Conservation (phyloP, 768 basidiomycete genomes). For the Amanita pseudoporphyria region DNA sequence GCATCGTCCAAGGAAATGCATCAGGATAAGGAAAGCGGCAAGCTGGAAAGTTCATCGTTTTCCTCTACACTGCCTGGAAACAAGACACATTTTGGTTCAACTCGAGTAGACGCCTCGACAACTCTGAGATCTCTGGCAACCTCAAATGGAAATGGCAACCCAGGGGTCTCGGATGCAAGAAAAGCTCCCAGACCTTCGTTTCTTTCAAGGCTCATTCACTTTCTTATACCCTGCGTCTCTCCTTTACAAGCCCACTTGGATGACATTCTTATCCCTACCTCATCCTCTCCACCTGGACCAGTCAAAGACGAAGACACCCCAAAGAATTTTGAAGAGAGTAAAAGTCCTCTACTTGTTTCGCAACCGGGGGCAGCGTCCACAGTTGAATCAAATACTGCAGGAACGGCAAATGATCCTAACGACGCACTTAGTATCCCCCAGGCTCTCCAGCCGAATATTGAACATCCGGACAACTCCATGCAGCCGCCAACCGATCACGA, state of each 20-base stretch:
- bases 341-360: not conserved
- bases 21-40: constrained; percentile 11
- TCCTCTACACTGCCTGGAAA: constrained; percentile 15
- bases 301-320: constrained; percentile 1
- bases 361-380: not conserved
- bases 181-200: constrained; percentile 38
- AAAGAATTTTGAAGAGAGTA: constrained; percentile 11
- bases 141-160: constrained; percentile 13
- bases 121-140: constrained; percentile 13
- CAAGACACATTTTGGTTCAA: constrained; percentile 10
- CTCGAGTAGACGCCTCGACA: constrained; percentile 9
- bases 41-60: constrained; percentile 19
- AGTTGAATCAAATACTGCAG: not conserved
- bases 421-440: not conserved
- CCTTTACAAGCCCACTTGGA: constrained; percentile 41
- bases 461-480: constrained; percentile 20
- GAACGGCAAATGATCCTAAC: not conserved
- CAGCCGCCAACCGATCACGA: constrained; percentile 29
- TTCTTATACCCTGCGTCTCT: constrained; percentile 60
- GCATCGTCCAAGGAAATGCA: not conserved
- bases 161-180: constrained; percentile 11
- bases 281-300: constrained; percentile 11
- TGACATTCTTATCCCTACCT: constrained; percentile 20
- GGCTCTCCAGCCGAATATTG: not conserved
- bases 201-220: constrained; percentile 47